phyloP scores from a whole-genome alignment of 768 basidiomycete genomes.

The Suillus occidentalis region DNA sequence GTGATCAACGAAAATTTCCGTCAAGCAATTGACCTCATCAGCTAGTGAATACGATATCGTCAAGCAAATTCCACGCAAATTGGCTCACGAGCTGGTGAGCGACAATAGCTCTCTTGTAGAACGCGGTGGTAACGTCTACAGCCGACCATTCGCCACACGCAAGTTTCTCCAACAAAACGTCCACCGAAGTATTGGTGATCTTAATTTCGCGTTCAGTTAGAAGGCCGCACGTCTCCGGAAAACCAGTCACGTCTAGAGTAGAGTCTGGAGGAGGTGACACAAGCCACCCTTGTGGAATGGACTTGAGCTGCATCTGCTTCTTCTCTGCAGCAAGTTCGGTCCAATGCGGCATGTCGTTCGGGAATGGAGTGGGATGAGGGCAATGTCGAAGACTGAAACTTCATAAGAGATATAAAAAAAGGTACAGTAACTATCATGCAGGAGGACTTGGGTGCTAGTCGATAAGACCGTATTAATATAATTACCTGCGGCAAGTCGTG shows the following conservation, averaged over 20 bases:
- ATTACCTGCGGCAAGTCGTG: neutral
- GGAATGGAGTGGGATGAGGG: neutral
- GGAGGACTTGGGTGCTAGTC: no score
- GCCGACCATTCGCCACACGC: slow-evolving; percentile 57
- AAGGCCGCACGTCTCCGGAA: slow-evolving; percentile 60
- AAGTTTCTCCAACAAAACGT: slow-evolving; percentile 51
- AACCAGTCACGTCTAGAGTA: slow-evolving; percentile 49
- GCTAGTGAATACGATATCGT: slow-evolving; percentile 1
- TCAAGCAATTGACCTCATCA: slow-evolving; percentile 72
- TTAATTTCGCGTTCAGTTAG: slow-evolving; percentile 55
- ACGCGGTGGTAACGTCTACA: slow-evolving; percentile 71
- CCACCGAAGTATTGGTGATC: slow-evolving; percentile 53
- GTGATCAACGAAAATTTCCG: slow-evolving; percentile 75
- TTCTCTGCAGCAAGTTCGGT: slow-evolving; percentile 55
- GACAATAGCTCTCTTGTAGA: slow-evolving; percentile 73
- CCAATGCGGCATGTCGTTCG: slow-evolving; percentile 39
- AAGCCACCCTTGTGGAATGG: slow-evolving; percentile 68
- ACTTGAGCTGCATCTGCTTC: slow-evolving; percentile 47
- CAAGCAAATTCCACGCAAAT: neutral
- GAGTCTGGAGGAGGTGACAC: slow-evolving; percentile 45
- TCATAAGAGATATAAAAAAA: neutral
- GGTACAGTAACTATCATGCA: no score
- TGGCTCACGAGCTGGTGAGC: slow-evolving; percentile 71
- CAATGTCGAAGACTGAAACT: neutral
- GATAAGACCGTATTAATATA: no score